phyloP scores from a whole-genome alignment of 352 stramenopile genomes.

The Stramenopiles sp. region DNA sequence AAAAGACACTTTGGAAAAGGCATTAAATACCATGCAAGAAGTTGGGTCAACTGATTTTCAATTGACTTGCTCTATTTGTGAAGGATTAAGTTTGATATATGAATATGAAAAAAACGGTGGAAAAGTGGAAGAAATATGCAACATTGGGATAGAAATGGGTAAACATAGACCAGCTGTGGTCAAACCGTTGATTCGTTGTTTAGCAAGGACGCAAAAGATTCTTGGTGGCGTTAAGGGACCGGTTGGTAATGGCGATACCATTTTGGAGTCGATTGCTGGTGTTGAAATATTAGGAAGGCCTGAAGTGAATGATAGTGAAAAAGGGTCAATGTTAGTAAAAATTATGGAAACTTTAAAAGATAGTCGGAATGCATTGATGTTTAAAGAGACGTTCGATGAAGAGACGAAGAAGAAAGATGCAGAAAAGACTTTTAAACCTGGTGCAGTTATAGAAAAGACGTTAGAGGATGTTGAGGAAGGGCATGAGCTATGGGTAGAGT shows the following conservation, averaged over 20 bases:
- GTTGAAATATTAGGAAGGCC: neutral
- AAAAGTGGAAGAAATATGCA: constrained; percentile 1
- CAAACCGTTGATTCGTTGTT: neutral
- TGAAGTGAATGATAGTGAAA: neutral
- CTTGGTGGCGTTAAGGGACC: neutral
- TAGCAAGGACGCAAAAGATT: neutral
- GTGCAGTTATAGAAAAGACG: neutral
- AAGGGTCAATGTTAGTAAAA: neutral
- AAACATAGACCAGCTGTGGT: neutral
- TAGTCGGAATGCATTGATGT: neutral
- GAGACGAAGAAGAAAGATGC: neutral
- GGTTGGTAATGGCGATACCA: neutral
- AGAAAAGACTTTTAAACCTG: neutral
- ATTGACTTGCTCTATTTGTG: neutral
- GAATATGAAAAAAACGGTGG: neutral
- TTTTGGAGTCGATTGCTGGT: neutral
- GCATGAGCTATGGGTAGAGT: neutral
- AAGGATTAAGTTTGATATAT: neutral
- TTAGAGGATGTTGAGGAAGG: neutral
- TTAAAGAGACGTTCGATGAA: neutral
- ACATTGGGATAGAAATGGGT: neutral
- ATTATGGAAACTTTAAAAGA: neutral
- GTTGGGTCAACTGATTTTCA: neutral
- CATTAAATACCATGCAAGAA: neutral
- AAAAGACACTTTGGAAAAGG: neutral